Evolutionary conservation across 768 basidiomycete species (phyloP).

Genomic region (Leucosporidium creatinivorum): DNA sequence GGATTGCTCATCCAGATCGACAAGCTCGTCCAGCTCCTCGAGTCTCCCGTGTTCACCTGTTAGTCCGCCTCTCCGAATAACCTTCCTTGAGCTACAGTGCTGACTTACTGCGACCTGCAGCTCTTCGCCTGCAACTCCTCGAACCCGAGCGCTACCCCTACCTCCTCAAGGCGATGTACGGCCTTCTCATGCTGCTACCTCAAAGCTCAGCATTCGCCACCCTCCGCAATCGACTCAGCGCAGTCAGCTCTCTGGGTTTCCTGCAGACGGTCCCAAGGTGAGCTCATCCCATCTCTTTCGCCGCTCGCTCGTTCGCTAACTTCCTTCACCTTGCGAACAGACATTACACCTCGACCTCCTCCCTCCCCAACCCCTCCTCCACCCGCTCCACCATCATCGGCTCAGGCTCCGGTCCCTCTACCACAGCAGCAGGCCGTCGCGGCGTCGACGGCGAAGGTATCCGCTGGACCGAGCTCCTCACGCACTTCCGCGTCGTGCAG

Average conservation of each 20-base stretch:
- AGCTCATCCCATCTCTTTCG: neutral
- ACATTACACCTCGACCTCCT: too few relatives aligned
- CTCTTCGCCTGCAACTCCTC: constrained; percentile 74
- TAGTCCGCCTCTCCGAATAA: constrained; percentile 49
- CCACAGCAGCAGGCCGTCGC: neutral
- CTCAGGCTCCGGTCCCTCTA: neutral
- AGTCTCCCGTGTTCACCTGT: constrained; percentile 98
- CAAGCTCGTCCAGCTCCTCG: constrained; percentile 94
- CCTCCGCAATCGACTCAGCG: constrained; percentile 83
- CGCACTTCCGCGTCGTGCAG: constrained; percentile 86
- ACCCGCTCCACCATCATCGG: too few relatives aligned
- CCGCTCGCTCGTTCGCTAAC: neutral
- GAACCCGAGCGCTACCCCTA: constrained; percentile 96
- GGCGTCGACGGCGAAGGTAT: constrained; percentile 59
- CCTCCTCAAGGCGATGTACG: constrained; percentile 95
- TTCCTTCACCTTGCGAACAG: neutral
- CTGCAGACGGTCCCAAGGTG: constrained; percentile 66
- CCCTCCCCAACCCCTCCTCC: neutral
- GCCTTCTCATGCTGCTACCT: constrained; percentile 89
- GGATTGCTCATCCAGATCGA: constrained; percentile 90
- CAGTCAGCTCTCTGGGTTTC: constrained; percentile 91
- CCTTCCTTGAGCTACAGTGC: constrained; percentile 38
- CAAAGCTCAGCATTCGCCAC: constrained; percentile 96
- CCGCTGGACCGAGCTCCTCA: constrained; percentile 91
- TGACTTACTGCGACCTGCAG: constrained; percentile 26